Base-by-base conservation (phyloP, 352 stramenopile genomes). In the Phytophthora ohioensis region DNA sequence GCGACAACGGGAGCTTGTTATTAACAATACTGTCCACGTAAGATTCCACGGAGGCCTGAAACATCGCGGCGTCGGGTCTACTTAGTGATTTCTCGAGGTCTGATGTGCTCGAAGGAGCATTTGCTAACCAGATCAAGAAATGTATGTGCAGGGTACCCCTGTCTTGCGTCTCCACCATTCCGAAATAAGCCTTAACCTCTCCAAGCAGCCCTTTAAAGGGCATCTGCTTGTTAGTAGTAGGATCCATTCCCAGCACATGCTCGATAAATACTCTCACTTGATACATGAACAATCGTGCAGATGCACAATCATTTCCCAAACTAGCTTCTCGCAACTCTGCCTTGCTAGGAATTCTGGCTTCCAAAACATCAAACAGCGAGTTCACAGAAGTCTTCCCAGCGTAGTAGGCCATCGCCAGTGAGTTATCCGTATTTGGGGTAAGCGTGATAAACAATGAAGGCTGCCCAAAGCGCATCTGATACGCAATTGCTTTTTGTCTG, bases 361-460 rank as follows among this genome's bases (percentile, higher is more conserved):
- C 41, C 11, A 47, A 13, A 27, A 64, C 5, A 13, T 56, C 57
- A 39, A 64, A 56, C 0, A 64, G 41, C 4, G 54, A 39, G 3
- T 48, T 17, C 4, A 64, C 17, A 9, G 57, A 56, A 7, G 57
- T 2, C 15, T 30, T 65, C 2, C 57, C 57, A 15, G 57, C 41
- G 10, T 65, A 57, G 3, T 57, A n/a, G 8, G 46, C 46, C 45
- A 57, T 51, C 13, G 12, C 57, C 13, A 65, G 31, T n/a, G 57
- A 57, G 21, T 57, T 65, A 27, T 57, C 46, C 2, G 57, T 57
- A 5, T 65, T 65, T 15, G 45, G 45, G 4, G 57, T 65, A 13
- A 65, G n/a, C 3, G 57, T 65, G 4, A 69, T 7, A n/a, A 62
- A 69, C 3, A 69, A 21, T 0, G 42, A 6, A 4, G 61, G 61